phyloP scores from a whole-genome alignment of 257 asterid genomes.

The Mentha longifolia region DNA sequence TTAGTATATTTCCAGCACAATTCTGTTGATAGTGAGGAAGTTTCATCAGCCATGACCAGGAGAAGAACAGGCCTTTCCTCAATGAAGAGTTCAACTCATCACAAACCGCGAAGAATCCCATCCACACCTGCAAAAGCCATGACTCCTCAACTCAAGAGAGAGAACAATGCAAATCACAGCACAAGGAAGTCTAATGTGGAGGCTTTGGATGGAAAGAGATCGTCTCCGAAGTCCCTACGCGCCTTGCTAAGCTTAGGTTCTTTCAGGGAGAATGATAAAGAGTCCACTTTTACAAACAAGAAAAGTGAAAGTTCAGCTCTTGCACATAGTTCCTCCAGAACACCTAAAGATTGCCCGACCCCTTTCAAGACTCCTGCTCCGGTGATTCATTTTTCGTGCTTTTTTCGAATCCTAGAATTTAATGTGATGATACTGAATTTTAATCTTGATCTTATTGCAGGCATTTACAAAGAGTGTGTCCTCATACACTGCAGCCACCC shows the following conservation, averaged over 20 bases:
- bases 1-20: slow-evolving; percentile 40
- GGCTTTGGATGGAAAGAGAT: slow-evolving; percentile 38
- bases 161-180: slow-evolving; percentile 36
- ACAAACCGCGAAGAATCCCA: slow-evolving; percentile 49
- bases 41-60: slow-evolving; percentile 57
- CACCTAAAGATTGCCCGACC: slow-evolving; percentile 28
- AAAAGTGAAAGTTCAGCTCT: slow-evolving; percentile 41
- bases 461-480: slow-evolving; percentile 43
- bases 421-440: not conserved
- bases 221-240: slow-evolving; percentile 51
- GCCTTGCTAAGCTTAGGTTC: slow-evolving; percentile 51
- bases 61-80: slow-evolving; percentile 55
- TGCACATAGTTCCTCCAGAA: slow-evolving; percentile 10
- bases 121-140: slow-evolving; percentile 49
- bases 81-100: slow-evolving; percentile 53
- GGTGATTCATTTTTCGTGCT: slow-evolving; percentile 22
- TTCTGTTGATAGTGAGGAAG: slow-evolving; percentile 45
- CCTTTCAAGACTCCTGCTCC: slow-evolving; percentile 36
- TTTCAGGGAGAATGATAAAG: slow-evolving; percentile 42
- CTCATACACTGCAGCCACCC: slow-evolving; percentile 49
- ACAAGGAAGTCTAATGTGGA: slow-evolving; percentile 37
- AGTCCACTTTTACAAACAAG: slow-evolving; percentile 32
- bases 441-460: slow-evolving; percentile 41
- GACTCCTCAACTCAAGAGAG: slow-evolving; percentile 49
- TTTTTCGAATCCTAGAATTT: not conserved